Percentiles rank a stretch among this genome's conserved stretches.
Conservation (phyloP, 2,329 filamentous ascomycete genomes). For the Arthrinium puccinioides region DNA sequence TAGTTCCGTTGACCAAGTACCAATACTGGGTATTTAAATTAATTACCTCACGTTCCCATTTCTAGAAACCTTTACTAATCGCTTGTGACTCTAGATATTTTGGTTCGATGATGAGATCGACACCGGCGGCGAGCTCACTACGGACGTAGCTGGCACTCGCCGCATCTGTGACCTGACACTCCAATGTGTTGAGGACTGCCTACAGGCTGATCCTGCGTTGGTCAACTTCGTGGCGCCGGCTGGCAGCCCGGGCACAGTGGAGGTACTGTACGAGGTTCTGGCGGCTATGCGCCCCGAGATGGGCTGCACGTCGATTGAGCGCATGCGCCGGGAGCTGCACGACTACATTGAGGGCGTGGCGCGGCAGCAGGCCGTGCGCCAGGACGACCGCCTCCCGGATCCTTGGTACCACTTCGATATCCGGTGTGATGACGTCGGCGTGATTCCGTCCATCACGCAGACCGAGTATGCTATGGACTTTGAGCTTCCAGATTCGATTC, state of each 20-base stretch:
- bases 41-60: too few species aligned
- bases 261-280: conserved; percentile 20
- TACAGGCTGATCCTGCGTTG: conserved; percentile 11
- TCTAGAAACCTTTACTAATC: too few species aligned
- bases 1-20: conserved; percentile 17
- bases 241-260: conserved; percentile 13
- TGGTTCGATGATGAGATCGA: conserved; percentile 23
- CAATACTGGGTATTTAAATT: conserved; percentile 22
- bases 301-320: conserved; percentile 12
- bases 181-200: conserved; percentile 17
- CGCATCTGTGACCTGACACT: conserved; percentile 15
- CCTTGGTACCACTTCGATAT: conserved; percentile 21
- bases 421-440: conserved; percentile 19
- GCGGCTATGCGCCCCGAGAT: conserved; percentile 15
- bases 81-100: conserved; percentile 21
- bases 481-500: conserved; percentile 17
- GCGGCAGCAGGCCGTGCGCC: conserved; percentile 18
- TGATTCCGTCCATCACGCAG: conserved; percentile 20
- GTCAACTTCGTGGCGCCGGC: conserved; percentile 12
- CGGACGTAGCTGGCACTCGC: conserved; percentile 16
- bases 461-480: conserved; percentile 23
- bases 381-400: conserved; percentile 14
- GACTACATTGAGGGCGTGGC: conserved; percentile 19
- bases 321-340: conserved; percentile 16
- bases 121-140: conserved; percentile 19